Evolutionary conservation across 2,329 filamentous ascomycete species (phyloP), one percentile per base, ranked within the genome.

Genomic region (Leptographium flavum): DNA sequence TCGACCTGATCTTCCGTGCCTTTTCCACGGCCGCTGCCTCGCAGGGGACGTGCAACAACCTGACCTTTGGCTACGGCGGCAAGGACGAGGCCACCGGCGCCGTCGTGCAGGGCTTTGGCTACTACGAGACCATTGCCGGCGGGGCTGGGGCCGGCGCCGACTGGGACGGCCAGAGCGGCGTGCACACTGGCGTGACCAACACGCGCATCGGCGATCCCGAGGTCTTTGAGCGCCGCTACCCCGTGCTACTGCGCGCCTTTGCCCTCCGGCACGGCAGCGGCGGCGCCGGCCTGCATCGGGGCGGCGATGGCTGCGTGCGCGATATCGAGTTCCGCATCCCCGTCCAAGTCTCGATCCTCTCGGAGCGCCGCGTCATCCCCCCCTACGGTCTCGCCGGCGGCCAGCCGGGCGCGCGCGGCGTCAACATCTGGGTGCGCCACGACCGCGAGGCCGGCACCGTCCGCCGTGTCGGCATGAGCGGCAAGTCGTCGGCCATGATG

Each of bases 381-480:
- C 59, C 61, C 0, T 62, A 59, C 17, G 60, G 59, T 1, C 57
- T 62, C 56, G 50, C 51, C 3, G 60, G 60, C 3, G 60, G 61
- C 2, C 36, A 49, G 2, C 45, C 53, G 0, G 59, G 54, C 14
- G 23, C 21, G 3, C n/a, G 22, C 5, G 41, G 41, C 31, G 31
- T 14, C 19, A 43, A 43, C 19, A 15, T 43, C 3, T 36, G 32
- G 41, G 10, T 43, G 31, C 25, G 23, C n/a, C 25, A 33, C 14
- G 13, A 33, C 21, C 22, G 15, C 9, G 31, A n/a, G 31, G 13
- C 41, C 23, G 21, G 17, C 19, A 3, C n/a, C n/a, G n/a, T n/a
- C n/a, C n/a, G n/a, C n/a, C n/a, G n/a, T n/a, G n/a, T 36, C 23
- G 36, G 30, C 21, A 21, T 43, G 4, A 23, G 41, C 22, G 41